A percentile compares a stretch with the other conserved stretches of the same genome.
Evolutionary conservation across 371 early-diverging fungal species (phyloP).

Genomic region (Sporodiniella umbellata): DNA sequence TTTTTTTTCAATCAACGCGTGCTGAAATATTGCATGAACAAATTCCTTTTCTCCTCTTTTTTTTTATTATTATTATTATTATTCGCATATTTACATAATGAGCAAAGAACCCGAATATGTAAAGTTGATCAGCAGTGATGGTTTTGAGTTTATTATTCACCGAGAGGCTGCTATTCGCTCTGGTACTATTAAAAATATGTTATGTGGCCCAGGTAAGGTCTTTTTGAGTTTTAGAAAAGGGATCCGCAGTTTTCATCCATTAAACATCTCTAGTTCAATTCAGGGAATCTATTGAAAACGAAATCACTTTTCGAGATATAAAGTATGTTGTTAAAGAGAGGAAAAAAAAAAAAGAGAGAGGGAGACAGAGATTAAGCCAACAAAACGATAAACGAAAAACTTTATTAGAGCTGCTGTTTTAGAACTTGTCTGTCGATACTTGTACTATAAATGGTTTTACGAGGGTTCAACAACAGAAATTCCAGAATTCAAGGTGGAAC

Average conservation of each 20-base stretch:
- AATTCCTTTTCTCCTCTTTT: background rate
- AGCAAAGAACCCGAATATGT: slow-evolving; percentile 52
- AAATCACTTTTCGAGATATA: slow-evolving; percentile 86
- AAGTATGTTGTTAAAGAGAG: slow-evolving; percentile 51
- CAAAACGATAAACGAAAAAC: too few species aligned
- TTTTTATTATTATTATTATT: slow-evolving; percentile 31
- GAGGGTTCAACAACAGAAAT: slow-evolving; percentile 69
- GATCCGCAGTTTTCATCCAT: background rate
- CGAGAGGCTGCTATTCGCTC: slow-evolving; percentile 87
- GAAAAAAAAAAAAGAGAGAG: too few species aligned
- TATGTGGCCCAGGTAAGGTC: slow-evolving; percentile 72
- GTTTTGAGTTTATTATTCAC: slow-evolving; percentile 86
- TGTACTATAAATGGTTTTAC: slow-evolving; percentile 78
- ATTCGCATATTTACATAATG: slow-evolving; percentile 23
- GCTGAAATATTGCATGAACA: too few species aligned
- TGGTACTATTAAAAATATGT: slow-evolving; percentile 91
- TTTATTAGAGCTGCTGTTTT: slow-evolving; percentile 85
- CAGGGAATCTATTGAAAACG: slow-evolving; percentile 85
- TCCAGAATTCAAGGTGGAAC: slow-evolving; percentile 89
- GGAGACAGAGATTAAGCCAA: too few species aligned
- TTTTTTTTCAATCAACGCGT: too few species aligned
- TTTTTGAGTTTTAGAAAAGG: too few species aligned
- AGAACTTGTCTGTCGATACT: slow-evolving; percentile 89
- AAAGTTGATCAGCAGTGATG: slow-evolving; percentile 84
- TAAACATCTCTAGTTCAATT: slow-evolving; percentile 67